Evolutionary conservation across 768 basidiomycete genomes (phyloP).

Genomic region (Boletus rubropictus): DNA sequence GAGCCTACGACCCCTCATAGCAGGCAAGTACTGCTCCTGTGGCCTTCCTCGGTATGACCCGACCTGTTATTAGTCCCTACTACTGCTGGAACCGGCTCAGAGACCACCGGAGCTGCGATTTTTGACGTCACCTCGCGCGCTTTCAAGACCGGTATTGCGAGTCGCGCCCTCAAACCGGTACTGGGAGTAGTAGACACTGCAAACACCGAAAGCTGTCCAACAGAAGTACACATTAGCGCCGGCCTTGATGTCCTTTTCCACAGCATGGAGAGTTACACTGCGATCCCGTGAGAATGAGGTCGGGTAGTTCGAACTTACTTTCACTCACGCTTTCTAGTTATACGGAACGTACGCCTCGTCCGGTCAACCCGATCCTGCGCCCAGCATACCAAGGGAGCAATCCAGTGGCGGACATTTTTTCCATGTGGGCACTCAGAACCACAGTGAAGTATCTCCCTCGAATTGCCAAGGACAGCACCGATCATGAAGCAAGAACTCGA

Average conservation of each 20-base stretch:
- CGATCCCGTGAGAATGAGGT: conserved; percentile 65
- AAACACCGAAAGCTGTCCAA: conserved; percentile 88
- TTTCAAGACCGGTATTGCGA: conserved; percentile 97
- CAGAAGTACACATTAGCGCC: conserved; percentile 89
- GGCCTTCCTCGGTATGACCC: neutral
- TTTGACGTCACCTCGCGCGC: conserved; percentile 85
- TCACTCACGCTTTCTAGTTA: conserved; percentile 46
- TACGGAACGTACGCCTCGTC: conserved; percentile 83
- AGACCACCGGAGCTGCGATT: conserved; percentile 94
- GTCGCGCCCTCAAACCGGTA: conserved; percentile 82
- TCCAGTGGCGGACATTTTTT: conserved; percentile 93
- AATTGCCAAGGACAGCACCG: conserved; percentile 70
- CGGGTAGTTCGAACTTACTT: neutral
- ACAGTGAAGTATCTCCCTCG: conserved; percentile 87
- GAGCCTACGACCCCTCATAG: conserved; percentile 77
- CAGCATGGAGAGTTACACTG: conserved; percentile 90
- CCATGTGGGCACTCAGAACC: conserved; percentile 85
- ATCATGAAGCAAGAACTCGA: conserved; percentile 78
- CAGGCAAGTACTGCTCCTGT: conserved; percentile 39
- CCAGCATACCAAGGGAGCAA: conserved; percentile 94
- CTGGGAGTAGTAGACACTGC: conserved; percentile 84
- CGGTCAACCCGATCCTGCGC: conserved; percentile 81
- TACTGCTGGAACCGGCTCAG: conserved; percentile 85
- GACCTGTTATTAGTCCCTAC: conserved; percentile 46
- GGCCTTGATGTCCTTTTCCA: conserved; percentile 96